These are phyloP conservation scores for Setomelanomma holmii DNA, from an alignment of 2,329 filamentous ascomycete species.

Conservation along the genomic window DNA sequence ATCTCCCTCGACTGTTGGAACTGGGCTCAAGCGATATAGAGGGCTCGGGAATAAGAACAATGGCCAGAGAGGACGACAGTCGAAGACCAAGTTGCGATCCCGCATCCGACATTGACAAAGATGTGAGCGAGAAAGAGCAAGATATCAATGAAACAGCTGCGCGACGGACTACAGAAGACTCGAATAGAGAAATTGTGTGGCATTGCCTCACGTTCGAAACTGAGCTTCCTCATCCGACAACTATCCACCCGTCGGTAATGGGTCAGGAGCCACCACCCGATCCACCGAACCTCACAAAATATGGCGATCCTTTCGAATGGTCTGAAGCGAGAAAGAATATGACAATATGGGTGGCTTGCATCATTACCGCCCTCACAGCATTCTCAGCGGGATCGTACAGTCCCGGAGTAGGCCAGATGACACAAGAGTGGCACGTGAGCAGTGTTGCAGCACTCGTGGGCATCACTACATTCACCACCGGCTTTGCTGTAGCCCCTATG, in stretches of 20 bases:
- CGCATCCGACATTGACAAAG: constrained; percentile 20
- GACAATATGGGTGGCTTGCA: constrained; percentile 75
- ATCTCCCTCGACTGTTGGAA: constrained; percentile 35
- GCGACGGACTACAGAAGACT: constrained; percentile 17
- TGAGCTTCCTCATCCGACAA: constrained; percentile 58
- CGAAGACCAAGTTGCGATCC: constrained; percentile 13
- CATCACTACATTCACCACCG: constrained; percentile 77
- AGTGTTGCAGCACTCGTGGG: constrained; percentile 72
- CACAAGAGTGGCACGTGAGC: constrained; percentile 69
- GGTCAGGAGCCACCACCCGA: constrained; percentile 57
- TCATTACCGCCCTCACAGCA: constrained; percentile 78
- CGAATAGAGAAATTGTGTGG: constrained; percentile 55
- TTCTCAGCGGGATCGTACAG: constrained; percentile 84
- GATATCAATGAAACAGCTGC: constrained; percentile 9
- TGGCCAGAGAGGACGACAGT: background rate
- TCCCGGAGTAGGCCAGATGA: constrained; percentile 71
- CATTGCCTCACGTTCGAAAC: constrained; percentile 70
- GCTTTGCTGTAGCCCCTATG: constrained; percentile 87
- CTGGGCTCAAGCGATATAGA: constrained; percentile 14
- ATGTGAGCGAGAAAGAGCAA: constrained; percentile 22
- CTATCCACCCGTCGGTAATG: constrained; percentile 42
- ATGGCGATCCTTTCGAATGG: constrained; percentile 76
- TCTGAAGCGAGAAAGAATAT: constrained; percentile 71
- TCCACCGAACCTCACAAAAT: constrained; percentile 71
- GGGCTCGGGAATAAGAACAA: constrained; percentile 40